Base-by-base conservation (phyloP, 345 rosid species). In the Moricandia arvensis region DNA sequence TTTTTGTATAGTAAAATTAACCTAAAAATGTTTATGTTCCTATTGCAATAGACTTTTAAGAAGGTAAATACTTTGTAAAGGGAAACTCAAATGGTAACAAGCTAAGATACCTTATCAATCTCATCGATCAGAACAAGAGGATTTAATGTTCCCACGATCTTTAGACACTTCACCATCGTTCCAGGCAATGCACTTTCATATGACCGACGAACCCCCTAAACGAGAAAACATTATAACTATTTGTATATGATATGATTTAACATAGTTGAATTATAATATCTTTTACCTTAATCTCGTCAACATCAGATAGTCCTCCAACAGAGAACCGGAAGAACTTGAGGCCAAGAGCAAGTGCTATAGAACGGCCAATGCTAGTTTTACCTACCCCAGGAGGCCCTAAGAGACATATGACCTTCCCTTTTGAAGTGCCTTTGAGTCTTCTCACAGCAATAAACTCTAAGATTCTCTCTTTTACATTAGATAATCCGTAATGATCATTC, bases 371-470 rank as follows among this genome's bases (percentile, higher is more conserved):
- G 82, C 97, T 94, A 62, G 98, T 94, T 86, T 91, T 94, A n/a
- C 98, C 98, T 59, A 94, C 98, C 62, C 98, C 98, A 33, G 98
- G 97, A 31, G 98, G 97, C 4, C 98, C 97, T 33, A 93, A 89
- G 53, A 94, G 90, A 79, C 98, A 91, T 41, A 94, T 90, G 76
- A 94, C 87, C 85, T 91, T 91, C 60, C 98, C 97, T 84, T 90
- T 91, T 13, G 98, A 84, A 67, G 73, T 91, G 78, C 98, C 98
- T 84, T 92, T 80, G 47, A 91, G 91, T 77, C 81, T 84, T 57
- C 90, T 96, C 27, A 94, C 98, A 34, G 98, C 97, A 38, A 94
- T 91, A 62, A 90, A 90, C 81, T 94, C 97, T 75, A 94, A 1
- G 86, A 94, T 89, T 66, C 96, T 84, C 82, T 94, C 98, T 83